These are phyloP conservation scores for Botryotinia globosa DNA, from an alignment of 2,329 filamentous ascomycete species.

Conservation along the genomic window DNA sequence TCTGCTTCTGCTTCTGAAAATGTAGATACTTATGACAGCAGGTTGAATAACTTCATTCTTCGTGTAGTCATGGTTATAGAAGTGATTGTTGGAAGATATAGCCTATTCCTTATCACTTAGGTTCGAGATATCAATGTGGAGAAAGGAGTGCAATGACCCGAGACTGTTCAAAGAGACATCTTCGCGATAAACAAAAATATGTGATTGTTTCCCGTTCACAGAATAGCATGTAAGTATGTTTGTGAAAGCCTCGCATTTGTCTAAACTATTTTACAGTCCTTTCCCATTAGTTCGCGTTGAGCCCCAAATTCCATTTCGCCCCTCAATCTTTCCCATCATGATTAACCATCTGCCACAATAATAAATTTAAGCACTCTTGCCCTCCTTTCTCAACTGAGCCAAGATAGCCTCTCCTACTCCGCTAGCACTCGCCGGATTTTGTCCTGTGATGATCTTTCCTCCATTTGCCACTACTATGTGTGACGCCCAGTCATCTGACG, in stretches of 20 bases:
- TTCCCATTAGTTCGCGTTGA: neutral
- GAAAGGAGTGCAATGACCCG: neutral
- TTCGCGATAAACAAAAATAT: neutral
- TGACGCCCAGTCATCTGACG: slow-evolving; percentile 43
- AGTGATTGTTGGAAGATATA: neutral
- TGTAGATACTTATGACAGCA: neutral
- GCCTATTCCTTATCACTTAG: neutral
- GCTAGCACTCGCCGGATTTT: slow-evolving; percentile 45
- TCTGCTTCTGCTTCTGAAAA: neutral
- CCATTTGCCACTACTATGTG: slow-evolving; percentile 40
- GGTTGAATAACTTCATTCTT: neutral
- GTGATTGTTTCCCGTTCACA: neutral
- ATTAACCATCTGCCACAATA: neutral
- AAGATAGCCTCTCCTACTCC: slow-evolving; percentile 43
- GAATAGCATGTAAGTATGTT: neutral
- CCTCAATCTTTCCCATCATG: neutral
- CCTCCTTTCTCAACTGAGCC: neutral
- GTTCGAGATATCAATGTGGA: neutral
- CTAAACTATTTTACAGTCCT: neutral
- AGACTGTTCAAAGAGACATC: neutral
- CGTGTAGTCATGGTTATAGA: neutral
- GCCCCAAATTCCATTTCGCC: neutral
- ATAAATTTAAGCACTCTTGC: neutral
- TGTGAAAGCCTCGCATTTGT: neutral
- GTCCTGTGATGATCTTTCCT: slow-evolving; percentile 45